These are phyloP conservation scores for Stemphylium lycopersici DNA, from an alignment of 2,329 filamentous ascomycete species.

Conservation along the genomic window DNA sequence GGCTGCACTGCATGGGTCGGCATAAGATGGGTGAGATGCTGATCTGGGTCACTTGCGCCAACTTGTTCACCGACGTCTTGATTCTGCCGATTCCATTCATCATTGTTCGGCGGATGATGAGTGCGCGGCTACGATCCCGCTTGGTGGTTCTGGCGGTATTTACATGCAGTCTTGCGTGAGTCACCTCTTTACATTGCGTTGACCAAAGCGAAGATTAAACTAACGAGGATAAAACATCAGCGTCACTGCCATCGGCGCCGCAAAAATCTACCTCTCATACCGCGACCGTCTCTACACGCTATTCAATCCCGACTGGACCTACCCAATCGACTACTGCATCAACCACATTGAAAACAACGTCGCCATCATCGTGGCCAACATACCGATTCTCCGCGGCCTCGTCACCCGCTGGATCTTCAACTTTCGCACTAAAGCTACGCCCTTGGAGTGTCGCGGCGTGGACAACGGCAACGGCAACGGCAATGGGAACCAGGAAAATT, in stretches of 20 bases:
- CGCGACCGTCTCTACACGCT: constrained; percentile 47
- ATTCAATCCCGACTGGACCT: constrained; percentile 50
- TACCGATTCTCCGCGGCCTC: constrained; percentile 50
- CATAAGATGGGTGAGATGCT: constrained; percentile 47
- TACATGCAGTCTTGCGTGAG: constrained; percentile 49
- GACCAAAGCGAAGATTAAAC: no score
- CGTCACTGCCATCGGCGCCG: constrained; percentile 48
- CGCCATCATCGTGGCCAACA: constrained; percentile 50
- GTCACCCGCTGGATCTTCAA: constrained; percentile 51
- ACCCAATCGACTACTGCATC: constrained; percentile 50
- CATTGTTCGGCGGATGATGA: constrained; percentile 50
- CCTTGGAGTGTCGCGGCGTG: constrained; percentile 27
- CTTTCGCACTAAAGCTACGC: constrained; percentile 43
- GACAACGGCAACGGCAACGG: constrained; percentile 30
- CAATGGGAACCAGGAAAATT: no score
- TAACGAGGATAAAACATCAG: constrained; percentile 19
- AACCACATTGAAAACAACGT: constrained; percentile 52
- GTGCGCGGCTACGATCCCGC: constrained; percentile 46
- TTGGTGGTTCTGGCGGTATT: constrained; percentile 49
- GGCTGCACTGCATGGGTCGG: constrained; percentile 47
- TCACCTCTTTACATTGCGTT: neutral
- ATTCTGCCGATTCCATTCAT: constrained; percentile 52
- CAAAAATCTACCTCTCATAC: constrained; percentile 50
- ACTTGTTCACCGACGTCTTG: constrained; percentile 49
- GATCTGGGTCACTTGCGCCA: constrained; percentile 51